Evolutionary conservation across 2,329 filamentous ascomycete species (phyloP).

Genomic region (Fusarium sp.): DNA sequence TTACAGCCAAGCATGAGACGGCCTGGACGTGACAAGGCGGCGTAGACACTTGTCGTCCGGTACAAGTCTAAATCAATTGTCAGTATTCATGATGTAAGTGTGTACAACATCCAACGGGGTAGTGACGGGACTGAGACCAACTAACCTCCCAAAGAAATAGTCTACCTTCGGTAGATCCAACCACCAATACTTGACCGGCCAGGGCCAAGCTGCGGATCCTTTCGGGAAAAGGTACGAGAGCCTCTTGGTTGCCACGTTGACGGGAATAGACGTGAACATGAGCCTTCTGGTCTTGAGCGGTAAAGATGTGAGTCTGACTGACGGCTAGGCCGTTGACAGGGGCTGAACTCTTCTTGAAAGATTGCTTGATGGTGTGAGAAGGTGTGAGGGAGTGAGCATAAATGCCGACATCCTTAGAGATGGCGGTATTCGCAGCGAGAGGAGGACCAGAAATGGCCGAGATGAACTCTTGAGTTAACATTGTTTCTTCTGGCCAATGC

Average conservation of each 20-base stretch:
- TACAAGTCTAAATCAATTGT: slow-evolving; percentile 67
- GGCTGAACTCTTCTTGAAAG: slow-evolving; percentile 94
- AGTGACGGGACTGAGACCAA: slow-evolving; percentile 32
- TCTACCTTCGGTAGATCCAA: slow-evolving; percentile 87
- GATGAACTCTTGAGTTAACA: slow-evolving; percentile 71
- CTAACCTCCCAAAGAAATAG: slow-evolving; percentile 92
- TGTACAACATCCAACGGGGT: slow-evolving; percentile 26
- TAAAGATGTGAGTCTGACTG: slow-evolving; percentile 85
- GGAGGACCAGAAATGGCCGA: slow-evolving; percentile 68
- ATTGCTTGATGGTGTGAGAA: slow-evolving; percentile 75
- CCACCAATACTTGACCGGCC: slow-evolving; percentile 75
- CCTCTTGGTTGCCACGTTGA: slow-evolving; percentile 86
- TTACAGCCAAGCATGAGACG: slow-evolving; percentile 79
- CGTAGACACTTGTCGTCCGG: slow-evolving; percentile 80
- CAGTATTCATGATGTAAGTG: slow-evolving; percentile 29
- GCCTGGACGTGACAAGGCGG: slow-evolving; percentile 82
- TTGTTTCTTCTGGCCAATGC: slow-evolving; percentile 45
- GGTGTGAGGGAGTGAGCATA: slow-evolving; percentile 87
- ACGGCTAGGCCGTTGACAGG: slow-evolving; percentile 81
- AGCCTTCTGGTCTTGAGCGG: slow-evolving; percentile 90
- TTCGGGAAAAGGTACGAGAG: slow-evolving; percentile 87
- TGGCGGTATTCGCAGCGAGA: slow-evolving; percentile 69
- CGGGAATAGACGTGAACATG: slow-evolving; percentile 93
- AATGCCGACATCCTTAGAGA: slow-evolving; percentile 84
- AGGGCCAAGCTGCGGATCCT: slow-evolving; percentile 82